phyloP scores from a whole-genome alignment of 2,329 filamentous ascomycete species.

The Xylaria sp. region DNA sequence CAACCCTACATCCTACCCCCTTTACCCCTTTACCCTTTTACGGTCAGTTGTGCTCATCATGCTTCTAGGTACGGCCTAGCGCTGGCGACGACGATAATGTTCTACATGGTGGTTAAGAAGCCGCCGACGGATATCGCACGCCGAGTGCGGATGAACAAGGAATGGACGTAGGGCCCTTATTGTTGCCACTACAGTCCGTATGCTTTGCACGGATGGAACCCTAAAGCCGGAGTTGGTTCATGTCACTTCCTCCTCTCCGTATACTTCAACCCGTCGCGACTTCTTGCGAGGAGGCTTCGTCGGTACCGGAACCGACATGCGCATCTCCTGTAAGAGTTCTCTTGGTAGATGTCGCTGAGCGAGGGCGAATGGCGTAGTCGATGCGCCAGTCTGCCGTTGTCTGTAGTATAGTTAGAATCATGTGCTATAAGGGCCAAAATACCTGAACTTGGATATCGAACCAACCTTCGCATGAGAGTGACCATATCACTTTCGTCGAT shows the following conservation, averaged over 20 bases:
- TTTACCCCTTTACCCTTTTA: background rate
- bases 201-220: background rate
- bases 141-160: constrained; percentile 74
- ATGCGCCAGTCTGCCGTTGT: constrained; percentile 73
- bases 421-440: constrained; percentile 21
- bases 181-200: constrained; percentile 11
- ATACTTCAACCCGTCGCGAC: constrained; percentile 41
- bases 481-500: constrained; percentile 86
- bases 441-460: constrained; percentile 28
- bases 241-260: constrained; percentile 45
- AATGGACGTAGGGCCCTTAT: constrained; percentile 59
- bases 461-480: constrained; percentile 80
- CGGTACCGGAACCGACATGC: constrained; percentile 64
- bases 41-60: constrained; percentile 12
- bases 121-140: constrained; percentile 73
- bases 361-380: constrained; percentile 80
- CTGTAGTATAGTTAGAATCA: constrained; percentile 49
- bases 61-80: constrained; percentile 77
- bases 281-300: constrained; percentile 50
- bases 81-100: constrained; percentile 87
- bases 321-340: constrained; percentile 80
- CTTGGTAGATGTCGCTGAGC: constrained; percentile 80
- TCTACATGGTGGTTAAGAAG: constrained; percentile 93
- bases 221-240: constrained; percentile 17
- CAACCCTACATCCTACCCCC: background rate